These are phyloP conservation scores for Bryopsis sp. DNA, from an alignment of 139 green algal species.

Conservation along the genomic window DNA sequence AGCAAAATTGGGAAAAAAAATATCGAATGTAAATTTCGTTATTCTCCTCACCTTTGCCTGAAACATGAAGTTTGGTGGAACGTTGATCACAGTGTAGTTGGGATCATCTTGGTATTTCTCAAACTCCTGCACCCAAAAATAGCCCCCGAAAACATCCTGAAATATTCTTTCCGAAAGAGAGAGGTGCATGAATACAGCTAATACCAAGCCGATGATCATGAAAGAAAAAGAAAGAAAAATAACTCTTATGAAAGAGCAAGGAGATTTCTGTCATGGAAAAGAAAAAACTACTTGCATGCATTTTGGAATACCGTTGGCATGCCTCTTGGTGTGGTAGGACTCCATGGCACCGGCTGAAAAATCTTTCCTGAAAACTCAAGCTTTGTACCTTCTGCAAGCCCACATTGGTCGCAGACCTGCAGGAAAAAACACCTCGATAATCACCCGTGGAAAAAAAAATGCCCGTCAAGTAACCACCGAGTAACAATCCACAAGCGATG, in stretches of 20 bases:
- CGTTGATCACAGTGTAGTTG: slow-evolving; percentile 29
- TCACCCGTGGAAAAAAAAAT: not conserved
- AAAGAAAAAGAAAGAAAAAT: no score
- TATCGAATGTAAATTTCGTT: no score
- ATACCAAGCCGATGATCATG: no score
- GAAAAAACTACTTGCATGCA: no score
- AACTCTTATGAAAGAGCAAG: not conserved
- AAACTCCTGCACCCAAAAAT: slow-evolving; percentile 22
- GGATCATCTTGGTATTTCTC: slow-evolving; percentile 27
- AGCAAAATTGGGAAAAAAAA: no score
- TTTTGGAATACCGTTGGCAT: slow-evolving; percentile 30
- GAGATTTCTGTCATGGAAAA: not conserved
- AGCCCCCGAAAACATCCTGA: no score
- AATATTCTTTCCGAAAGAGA: no score
- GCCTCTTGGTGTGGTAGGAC: slow-evolving; percentile 23
- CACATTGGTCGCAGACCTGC: slow-evolving; percentile 6
- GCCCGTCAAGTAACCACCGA: no score
- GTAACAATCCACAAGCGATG: no score
- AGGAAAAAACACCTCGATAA: not conserved
- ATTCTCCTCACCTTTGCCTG: slow-evolving; percentile 26
- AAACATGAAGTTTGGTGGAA: slow-evolving; percentile 39
- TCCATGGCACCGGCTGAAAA: slow-evolving; percentile 35
- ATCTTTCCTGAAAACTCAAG: slow-evolving; percentile 27
- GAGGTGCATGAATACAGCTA: no score
- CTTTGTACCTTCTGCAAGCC: not conserved